phyloP scores from a whole-genome alignment of 1,284 basidiomycete species.

The Cutaneotrichosporon curvatum region DNA sequence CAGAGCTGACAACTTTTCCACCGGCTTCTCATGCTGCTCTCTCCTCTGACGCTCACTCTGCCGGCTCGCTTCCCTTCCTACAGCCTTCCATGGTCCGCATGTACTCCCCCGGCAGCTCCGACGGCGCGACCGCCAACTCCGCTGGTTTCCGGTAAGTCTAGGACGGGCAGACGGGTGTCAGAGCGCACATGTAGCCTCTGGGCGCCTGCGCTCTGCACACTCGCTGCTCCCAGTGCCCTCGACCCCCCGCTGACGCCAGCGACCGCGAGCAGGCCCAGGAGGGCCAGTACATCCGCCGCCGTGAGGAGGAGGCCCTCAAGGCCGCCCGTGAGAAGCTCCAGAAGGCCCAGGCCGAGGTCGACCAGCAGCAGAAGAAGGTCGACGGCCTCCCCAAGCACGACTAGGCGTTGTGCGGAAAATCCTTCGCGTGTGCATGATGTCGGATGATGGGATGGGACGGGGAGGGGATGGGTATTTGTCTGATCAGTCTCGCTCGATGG shows the following conservation, averaged over 20 bases:
- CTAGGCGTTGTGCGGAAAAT: too few species aligned
- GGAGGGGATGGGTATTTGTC: too few species aligned
- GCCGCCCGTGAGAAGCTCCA: slow-evolving; percentile 24
- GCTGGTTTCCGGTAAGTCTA: slow-evolving; percentile 38
- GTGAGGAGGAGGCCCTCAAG: slow-evolving; percentile 31
- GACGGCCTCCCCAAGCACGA: neutral
- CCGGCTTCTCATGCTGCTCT: neutral
- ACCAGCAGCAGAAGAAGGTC: slow-evolving; percentile 8
- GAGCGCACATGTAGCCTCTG: too few species aligned
- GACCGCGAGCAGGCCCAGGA: slow-evolving; percentile 43
- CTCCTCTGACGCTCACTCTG: neutral
- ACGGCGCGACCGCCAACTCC: slow-evolving; percentile 38
- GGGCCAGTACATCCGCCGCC: slow-evolving; percentile 39
- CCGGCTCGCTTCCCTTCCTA: neutral
- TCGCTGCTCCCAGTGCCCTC: neutral
- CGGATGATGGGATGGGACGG: too few species aligned
- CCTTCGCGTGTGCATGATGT: too few species aligned
- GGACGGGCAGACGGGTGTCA: too few species aligned
- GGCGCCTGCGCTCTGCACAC: neutral
- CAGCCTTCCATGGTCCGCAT: slow-evolving; percentile 29
- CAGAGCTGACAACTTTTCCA: neutral
- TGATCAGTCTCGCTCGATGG: too few species aligned
- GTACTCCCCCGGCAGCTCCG: slow-evolving; percentile 35
- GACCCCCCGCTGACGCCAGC: slow-evolving; percentile 14
- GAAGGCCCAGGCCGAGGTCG: slow-evolving; percentile 32